Percentiles rank a stretch among this genome's conserved stretches.
Evolutionary conservation across 345 rosid genomes (phyloP).

Genomic region (Populus alba): DNA sequence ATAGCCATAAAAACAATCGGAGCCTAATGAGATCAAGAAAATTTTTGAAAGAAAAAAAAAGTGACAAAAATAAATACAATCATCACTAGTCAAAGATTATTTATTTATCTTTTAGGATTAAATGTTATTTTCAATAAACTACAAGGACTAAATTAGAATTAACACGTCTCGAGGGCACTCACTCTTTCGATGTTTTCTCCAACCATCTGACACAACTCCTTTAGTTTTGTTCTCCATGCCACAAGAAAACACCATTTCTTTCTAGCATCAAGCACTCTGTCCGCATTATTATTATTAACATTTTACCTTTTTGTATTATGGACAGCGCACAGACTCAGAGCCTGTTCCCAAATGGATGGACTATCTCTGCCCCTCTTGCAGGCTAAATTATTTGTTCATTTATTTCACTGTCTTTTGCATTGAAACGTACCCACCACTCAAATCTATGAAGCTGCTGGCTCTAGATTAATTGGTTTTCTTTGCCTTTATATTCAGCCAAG

Average conservation of each 20-base stretch:
- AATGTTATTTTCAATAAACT: not conserved
- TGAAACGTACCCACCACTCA: conserved; percentile 34
- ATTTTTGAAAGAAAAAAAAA: too few species aligned
- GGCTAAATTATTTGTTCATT: conserved; percentile 15
- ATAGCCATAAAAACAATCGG: too few species aligned
- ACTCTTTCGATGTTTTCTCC: conserved; percentile 25
- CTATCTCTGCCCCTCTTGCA: conserved; percentile 13
- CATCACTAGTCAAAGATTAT: not conserved
- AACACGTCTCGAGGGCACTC: conserved; percentile 18
- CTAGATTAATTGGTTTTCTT: not conserved
- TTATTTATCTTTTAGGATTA: not conserved
- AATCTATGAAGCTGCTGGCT: conserved; percentile 1
- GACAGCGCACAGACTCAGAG: not conserved
- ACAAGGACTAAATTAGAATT: not conserved
- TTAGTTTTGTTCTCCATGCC: conserved; percentile 21
- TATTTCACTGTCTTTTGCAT: conserved; percentile 25
- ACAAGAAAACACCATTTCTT: conserved; percentile 28
- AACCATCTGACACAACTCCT: conserved; percentile 23
- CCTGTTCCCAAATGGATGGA: conserved; percentile 30
- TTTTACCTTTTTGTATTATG: not conserved
- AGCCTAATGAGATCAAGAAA: too few species aligned
- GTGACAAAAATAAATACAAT: too few species aligned
- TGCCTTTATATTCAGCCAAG: not conserved
- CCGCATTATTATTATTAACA: conserved; percentile 1
- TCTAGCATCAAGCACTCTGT: conserved; percentile 5